Evolutionary conservation across 257 asterid species (phyloP), one percentile per base, ranked within the genome.

Genomic region (Solanum gandarillasii): DNA sequence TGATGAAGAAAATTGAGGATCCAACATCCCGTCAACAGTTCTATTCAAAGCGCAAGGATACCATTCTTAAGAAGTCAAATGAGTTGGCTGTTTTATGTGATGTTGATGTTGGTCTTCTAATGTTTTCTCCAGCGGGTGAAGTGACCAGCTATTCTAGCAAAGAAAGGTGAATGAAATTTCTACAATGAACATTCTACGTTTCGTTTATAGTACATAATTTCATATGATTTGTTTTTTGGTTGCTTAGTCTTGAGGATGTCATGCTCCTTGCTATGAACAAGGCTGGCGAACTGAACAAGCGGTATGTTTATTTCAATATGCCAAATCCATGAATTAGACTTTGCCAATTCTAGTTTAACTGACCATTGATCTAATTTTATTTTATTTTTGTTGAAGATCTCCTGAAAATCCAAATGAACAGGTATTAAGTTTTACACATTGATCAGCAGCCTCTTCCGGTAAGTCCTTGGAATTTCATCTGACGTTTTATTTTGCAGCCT

Each of bases 121-220:
- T 95, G 94, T 95, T 94, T 79, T 93, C 98, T 8, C 98, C 96
- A 70, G 84, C 89, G 31, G 95, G 96, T 31, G 92, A 91, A 27
- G 92, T 95, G 86, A 89, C 94, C 41, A 43, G 89, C 90, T 95
- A 89, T 25, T 91, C 98, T 58, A 91, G 92, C 89, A 91, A 88
- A 5, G 94, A 93, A 89, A 94, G 95, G 98, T 93, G 70, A 48
- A 27, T 85, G 38, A 14, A 25, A 38, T 18, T 13, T 65, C 52
- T 31, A 12, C 3, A 29, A 14, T 27, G 32, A 38, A 25, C 11
- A 31, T 12, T 84, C 7, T 9, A 5, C n/a, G 5, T 31, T 43
- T 34, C 4, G 25, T 83, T 48, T 67, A 36, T 29, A 21, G 21
- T 9, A 72, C 23, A 5, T 7, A 16, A 70, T 48, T 16, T 48